Evolutionary conservation across 2,329 filamentous ascomycete genomes (phyloP).

Genomic region (Orbilia brochopaga): DNA sequence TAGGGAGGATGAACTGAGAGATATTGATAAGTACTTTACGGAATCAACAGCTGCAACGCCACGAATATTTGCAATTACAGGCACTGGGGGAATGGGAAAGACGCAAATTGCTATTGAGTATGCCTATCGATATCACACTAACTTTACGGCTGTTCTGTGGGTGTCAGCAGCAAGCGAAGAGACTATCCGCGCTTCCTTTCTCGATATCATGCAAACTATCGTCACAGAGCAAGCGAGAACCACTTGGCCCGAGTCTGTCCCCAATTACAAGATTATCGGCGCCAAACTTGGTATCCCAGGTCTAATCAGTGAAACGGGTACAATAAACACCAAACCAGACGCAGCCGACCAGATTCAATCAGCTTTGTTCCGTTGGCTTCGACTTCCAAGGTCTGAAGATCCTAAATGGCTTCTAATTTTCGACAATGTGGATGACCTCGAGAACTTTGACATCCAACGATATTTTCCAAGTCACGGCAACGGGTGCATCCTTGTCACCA

Average conservation of each 20-base stretch:
- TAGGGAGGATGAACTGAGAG: neutral
- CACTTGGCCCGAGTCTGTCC: slow-evolving; percentile 6
- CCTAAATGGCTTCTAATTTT: slow-evolving; percentile 54
- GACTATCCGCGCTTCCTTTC: slow-evolving; percentile 26
- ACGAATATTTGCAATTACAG: slow-evolving; percentile 48
- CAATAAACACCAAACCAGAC: neutral
- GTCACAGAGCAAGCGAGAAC: slow-evolving; percentile 38
- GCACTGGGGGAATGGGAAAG: slow-evolving; percentile 55
- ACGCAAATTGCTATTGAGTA: slow-evolving; percentile 53
- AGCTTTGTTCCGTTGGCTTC: slow-evolving; percentile 40
- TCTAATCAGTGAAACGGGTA: slow-evolving; percentile 7
- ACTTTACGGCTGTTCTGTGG: slow-evolving; percentile 54
- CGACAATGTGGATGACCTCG: slow-evolving; percentile 54
- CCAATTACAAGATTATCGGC: slow-evolving; percentile 41
- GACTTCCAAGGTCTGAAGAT: too few species aligned
- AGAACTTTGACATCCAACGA: slow-evolving; percentile 42
- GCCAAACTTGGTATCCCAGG: slow-evolving; percentile 28
- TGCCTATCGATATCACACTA: slow-evolving; percentile 33
- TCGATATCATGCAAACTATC: slow-evolving; percentile 32
- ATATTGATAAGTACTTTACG: slow-evolving; percentile 1
- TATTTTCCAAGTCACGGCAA: slow-evolving; percentile 48
- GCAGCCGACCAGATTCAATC: neutral
- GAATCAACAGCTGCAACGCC: neutral
- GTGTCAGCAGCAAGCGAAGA: slow-evolving; percentile 49
- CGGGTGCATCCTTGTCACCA: slow-evolving; percentile 52